A percentile compares a stretch with the other conserved stretches of the same genome.
phyloP scores from a whole-genome alignment of 1,139 yeast genomes.

The Blastobotrys elegans region DNA sequence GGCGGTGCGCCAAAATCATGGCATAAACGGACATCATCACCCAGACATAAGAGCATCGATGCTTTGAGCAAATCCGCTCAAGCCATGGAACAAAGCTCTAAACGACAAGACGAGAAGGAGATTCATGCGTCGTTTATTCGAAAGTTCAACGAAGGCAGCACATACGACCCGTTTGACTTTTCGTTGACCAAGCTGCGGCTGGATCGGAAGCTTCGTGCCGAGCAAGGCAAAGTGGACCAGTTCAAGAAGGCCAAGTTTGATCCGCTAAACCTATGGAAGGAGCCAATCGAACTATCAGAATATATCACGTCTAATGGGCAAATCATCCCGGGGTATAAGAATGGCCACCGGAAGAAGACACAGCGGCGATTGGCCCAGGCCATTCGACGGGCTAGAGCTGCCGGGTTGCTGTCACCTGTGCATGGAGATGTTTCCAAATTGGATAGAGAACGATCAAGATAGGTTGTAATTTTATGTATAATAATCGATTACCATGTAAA shows the following conservation, averaged over 20 bases:
- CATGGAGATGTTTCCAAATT: conserved; percentile 41
- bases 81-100: background rate
- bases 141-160: conserved; percentile 24
- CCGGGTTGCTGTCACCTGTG: conserved; percentile 61
- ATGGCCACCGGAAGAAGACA: conserved; percentile 53
- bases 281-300: conserved; percentile 51
- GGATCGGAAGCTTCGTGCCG: conserved; percentile 26
- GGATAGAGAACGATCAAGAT: too few species aligned
- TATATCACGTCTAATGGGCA: conserved; percentile 60
- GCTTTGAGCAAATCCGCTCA: conserved; percentile 7
- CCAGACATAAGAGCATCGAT: background rate
- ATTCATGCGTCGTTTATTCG: conserved; percentile 26
- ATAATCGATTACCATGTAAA: too few species aligned
- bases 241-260: conserved; percentile 25
- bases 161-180: conserved; percentile 32
- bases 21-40: conserved; percentile 1
- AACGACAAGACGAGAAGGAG: conserved; percentile 11
- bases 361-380: conserved; percentile 62
- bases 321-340: conserved; percentile 52
- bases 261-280: conserved; percentile 34
- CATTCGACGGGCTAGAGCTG: conserved; percentile 60
- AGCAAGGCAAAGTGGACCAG: conserved; percentile 18
- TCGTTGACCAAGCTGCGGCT: conserved; percentile 25
- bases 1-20: background rate
- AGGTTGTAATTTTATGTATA: too few species aligned